Evolutionary conservation across 495 filamentous ascomycete genomes (phyloP).

Genomic region (Neurospora sp.): DNA sequence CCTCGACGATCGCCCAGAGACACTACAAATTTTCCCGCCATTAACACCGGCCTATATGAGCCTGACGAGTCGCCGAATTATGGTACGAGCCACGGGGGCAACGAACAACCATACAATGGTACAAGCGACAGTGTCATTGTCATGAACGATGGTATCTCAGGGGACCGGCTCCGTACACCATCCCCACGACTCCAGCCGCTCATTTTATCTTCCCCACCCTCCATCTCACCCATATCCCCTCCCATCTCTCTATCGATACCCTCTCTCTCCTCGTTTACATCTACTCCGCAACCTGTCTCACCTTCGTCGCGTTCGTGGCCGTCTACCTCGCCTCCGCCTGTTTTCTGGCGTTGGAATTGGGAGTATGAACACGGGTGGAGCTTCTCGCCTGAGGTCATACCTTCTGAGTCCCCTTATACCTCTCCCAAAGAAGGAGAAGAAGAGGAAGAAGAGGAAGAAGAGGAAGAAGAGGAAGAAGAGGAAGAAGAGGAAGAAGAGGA

Average conservation of each 20-base stretch:
- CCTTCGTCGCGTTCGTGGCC: background rate
- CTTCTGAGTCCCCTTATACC: background rate
- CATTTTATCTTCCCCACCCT: background rate
- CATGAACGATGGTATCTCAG: background rate
- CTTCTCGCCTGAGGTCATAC: background rate
- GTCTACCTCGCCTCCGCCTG: background rate
- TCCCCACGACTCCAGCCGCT: background rate
- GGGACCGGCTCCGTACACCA: background rate
- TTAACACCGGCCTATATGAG: background rate
- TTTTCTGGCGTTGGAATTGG: background rate
- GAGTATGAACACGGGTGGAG: no score
- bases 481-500: no score
- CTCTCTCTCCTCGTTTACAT: background rate
- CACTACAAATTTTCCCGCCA: background rate
- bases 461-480: background rate
- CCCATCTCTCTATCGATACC: background rate
- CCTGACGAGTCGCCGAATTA: background rate
- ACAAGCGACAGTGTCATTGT: background rate
- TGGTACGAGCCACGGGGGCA: accelerated
- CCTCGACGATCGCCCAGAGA: background rate
- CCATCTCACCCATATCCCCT: background rate
- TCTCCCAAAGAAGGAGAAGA: background rate
- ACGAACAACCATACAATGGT: background rate
- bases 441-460: background rate
- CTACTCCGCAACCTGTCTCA: background rate